phyloP scores from a whole-genome alignment of 2,329 filamentous ascomycete species.

The Pseudopyricularia javanii region DNA sequence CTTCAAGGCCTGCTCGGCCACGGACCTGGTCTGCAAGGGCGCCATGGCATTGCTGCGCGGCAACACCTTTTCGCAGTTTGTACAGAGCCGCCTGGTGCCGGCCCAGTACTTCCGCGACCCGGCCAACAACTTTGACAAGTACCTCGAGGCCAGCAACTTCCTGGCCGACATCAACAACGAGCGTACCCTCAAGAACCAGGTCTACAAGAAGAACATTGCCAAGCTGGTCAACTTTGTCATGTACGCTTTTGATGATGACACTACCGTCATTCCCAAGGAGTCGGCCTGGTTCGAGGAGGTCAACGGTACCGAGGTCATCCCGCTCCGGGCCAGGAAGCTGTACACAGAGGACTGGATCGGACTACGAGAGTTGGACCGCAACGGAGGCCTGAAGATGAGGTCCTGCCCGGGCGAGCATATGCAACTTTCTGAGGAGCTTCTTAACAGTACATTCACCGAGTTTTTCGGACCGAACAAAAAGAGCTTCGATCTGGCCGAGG shows the following conservation, averaged over 20 bases:
- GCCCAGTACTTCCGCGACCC: slow-evolving; percentile 88
- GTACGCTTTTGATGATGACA: slow-evolving; percentile 82
- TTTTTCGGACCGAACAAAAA: slow-evolving; percentile 48
- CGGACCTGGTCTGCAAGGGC: slow-evolving; percentile 70
- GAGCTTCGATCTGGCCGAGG: slow-evolving; percentile 13
- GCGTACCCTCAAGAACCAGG: slow-evolving; percentile 56
- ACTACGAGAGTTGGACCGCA: slow-evolving; percentile 63
- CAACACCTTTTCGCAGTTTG: slow-evolving; percentile 69
- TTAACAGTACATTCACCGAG: slow-evolving; percentile 53
- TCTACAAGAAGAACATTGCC: slow-evolving; percentile 61
- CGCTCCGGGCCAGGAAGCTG: slow-evolving; percentile 55
- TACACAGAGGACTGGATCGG: slow-evolving; percentile 94
- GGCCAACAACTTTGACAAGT: slow-evolving; percentile 47
- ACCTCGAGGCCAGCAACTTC: slow-evolving; percentile 74
- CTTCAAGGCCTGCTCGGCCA: slow-evolving; percentile 60
- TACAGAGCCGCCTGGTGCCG: slow-evolving; percentile 72
- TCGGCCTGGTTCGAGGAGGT: slow-evolving; percentile 84
- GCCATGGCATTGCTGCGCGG: slow-evolving; percentile 66
- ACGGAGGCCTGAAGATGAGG: slow-evolving; percentile 66
- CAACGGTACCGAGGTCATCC: slow-evolving; percentile 55
- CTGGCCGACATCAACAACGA: slow-evolving; percentile 97
- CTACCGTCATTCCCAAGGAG: slow-evolving; percentile 79
- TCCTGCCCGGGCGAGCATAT: slow-evolving; percentile 71
- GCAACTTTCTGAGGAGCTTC: slow-evolving; percentile 53
- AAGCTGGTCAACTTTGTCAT: slow-evolving; percentile 68